These are phyloP conservation scores for Leccinum pallidistipes DNA, from an alignment of 1,284 basidiomycete species.

Conservation along the genomic window DNA sequence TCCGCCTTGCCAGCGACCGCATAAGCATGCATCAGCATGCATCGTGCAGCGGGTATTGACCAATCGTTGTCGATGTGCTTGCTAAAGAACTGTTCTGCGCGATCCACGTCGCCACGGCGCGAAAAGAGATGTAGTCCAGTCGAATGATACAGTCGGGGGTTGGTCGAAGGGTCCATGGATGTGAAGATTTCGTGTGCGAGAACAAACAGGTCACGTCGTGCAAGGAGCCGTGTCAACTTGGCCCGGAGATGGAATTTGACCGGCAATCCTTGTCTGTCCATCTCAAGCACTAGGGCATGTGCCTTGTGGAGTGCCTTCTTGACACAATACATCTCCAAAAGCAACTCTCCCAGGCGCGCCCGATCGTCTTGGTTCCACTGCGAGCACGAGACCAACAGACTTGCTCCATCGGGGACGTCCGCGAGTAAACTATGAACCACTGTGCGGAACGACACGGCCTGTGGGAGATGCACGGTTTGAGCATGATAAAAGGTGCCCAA, in stretches of 20 bases:
- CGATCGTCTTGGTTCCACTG: slow-evolving; percentile 31
- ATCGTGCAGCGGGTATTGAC: slow-evolving; percentile 36
- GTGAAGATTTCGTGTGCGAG: slow-evolving; percentile 47
- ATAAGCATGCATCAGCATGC: slow-evolving; percentile 54
- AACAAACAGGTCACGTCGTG: slow-evolving; percentile 39
- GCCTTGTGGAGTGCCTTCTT: slow-evolving; percentile 40
- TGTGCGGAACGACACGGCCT: slow-evolving; percentile 33
- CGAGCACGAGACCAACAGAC: slow-evolving; percentile 15
- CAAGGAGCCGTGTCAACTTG: slow-evolving; percentile 46
- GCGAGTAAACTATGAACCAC: slow-evolving; percentile 34
- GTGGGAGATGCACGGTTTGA: slow-evolving; percentile 13
- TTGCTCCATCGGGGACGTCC: slow-evolving; percentile 1
- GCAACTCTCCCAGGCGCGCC: slow-evolving; percentile 38
- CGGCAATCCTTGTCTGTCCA: slow-evolving; percentile 39
- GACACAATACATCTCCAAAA: slow-evolving; percentile 42
- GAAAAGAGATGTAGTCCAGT: slow-evolving; percentile 54
- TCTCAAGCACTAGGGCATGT: slow-evolving; percentile 43
- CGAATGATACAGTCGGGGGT: slow-evolving; percentile 35
- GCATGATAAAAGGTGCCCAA: slow-evolving; percentile 35
- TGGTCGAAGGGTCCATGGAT: slow-evolving; percentile 26
- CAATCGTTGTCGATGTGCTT: slow-evolving; percentile 35
- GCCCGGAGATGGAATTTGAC: slow-evolving; percentile 35
- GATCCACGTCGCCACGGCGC: slow-evolving; percentile 47
- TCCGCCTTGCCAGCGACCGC: slow-evolving; percentile 45
- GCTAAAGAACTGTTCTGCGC: slow-evolving; percentile 46